Base-by-base conservation (phyloP, 352 stramenopile species). In the Aphanomyces astaci region DNA sequence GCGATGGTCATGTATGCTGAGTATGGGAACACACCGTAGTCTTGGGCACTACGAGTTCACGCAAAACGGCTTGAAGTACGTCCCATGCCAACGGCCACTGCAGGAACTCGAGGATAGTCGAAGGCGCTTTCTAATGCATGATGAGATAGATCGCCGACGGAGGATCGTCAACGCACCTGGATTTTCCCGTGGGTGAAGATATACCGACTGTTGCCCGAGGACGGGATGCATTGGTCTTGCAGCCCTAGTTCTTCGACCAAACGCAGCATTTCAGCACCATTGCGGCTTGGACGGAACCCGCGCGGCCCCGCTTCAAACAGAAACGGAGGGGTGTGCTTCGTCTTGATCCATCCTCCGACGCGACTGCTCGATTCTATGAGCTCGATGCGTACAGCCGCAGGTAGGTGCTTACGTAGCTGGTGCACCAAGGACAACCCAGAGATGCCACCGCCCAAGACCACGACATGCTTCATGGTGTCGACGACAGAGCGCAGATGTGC, bases 251-350 rank as follows among this genome's bases (percentile, higher is more conserved):
- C 70, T 73, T 95, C 86, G 27, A 95, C 80, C 15, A 96, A 77
- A 1, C 80, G 80, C 66, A 96, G 73, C 75, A 94, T 91, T 72
- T 94, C 84, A 45, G 86, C 76, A 27, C 88, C 88, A 43, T 92
- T 95, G 64, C 84, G 82, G 43, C 82, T 92, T 27, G 88, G 88
- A 0, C 88, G 84, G 54, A 96, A 95, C 55, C 85, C 86, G 60
- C 88, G 76, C 45, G 88, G 88, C 0, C 88, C 88, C 63, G 89
- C 78, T 70, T 96, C 88, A 65, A 96, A 94, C 19, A 94, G 53
- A 48, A 92, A 91, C 13, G 71, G 78, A n/a, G 79, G 70, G 24
- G 71, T 70, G 54, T 72, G 72, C 13, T 81, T 81, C 7, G 86
- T 92, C 22, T 76, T 78, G 64, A 94, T 76, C 82, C 84, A 92